A percentile compares a stretch with the other conserved stretches of the same genome.
phyloP scores from a whole-genome alignment of 2,329 filamentous ascomycete genomes.

The Myriosclerotinia curreyana region DNA sequence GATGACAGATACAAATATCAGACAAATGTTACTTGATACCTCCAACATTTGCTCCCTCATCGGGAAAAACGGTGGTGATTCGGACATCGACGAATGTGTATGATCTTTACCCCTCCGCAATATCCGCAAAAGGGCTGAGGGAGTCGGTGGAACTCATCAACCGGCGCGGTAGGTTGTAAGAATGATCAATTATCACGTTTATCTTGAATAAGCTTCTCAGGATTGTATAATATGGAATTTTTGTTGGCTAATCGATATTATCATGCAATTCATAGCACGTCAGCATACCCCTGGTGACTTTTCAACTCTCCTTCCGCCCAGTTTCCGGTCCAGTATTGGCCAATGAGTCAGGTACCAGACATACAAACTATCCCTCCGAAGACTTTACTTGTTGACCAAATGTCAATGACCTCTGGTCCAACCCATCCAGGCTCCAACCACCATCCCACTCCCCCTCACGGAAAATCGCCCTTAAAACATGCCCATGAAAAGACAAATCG shows the following conservation, averaged over 20 bases:
- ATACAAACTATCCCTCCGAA: neutral
- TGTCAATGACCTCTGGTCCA: neutral
- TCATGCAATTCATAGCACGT: neutral
- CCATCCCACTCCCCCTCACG: neutral
- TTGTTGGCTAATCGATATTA: neutral
- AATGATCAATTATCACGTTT: no score
- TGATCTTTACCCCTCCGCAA: neutral
- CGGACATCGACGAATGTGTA: neutral
- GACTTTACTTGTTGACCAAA: neutral
- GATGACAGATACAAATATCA: neutral
- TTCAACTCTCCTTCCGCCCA: neutral
- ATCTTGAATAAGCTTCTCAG: neutral
- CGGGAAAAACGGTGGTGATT: neutral
- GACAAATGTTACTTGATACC: neutral
- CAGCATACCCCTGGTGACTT: neutral
- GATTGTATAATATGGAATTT: neutral
- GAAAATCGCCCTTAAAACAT: neutral
- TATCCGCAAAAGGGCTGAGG: neutral
- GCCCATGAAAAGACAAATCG: neutral
- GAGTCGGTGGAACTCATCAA: neutral
- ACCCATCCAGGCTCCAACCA: neutral
- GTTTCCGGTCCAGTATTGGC: neutral
- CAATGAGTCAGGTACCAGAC: neutral
- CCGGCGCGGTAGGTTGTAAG: no score
- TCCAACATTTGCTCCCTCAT: neutral